These are phyloP conservation scores for Ascochyta fabae DNA, from an alignment of 2,329 filamentous ascomycete genomes.

Conservation along the genomic window DNA sequence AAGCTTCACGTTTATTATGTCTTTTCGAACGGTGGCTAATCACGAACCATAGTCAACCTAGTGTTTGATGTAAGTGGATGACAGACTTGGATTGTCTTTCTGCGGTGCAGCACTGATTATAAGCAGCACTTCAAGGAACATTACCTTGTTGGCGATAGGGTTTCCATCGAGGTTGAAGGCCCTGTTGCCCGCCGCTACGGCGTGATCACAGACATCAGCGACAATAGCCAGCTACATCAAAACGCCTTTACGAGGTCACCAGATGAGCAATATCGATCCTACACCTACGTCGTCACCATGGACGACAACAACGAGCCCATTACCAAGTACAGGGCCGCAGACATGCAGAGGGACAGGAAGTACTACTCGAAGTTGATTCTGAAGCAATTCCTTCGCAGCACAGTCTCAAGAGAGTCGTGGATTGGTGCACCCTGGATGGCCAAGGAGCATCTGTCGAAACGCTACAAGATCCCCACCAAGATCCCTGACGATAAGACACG, in stretches of 20 bases:
- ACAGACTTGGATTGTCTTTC: background rate
- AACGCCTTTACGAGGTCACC: constrained; percentile 35
- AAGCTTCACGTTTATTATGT: constrained; percentile 30
- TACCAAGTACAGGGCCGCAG: constrained; percentile 55
- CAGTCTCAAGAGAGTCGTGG: constrained; percentile 90
- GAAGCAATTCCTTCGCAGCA: constrained; percentile 92
- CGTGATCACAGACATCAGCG: constrained; percentile 39
- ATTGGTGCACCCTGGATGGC: constrained; percentile 97
- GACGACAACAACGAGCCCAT: constrained; percentile 51
- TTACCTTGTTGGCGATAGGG: constrained; percentile 41
- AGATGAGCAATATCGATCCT: constrained; percentile 41
- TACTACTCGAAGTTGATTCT: constrained; percentile 94
- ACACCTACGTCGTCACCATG: constrained; percentile 42
- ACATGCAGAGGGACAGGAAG: constrained; percentile 86
- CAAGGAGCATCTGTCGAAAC: constrained; percentile 80
- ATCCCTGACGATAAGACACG: constrained; percentile 64
- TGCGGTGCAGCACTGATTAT: constrained; percentile 4
- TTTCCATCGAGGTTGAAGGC: constrained; percentile 41
- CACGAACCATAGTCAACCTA: constrained; percentile 32
- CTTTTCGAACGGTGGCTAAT: constrained; percentile 39
- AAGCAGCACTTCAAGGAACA: constrained; percentile 45
- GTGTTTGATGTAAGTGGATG: constrained; percentile 38
- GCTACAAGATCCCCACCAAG: constrained; percentile 86
- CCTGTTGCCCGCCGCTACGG: constrained; percentile 34
- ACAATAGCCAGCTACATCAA: constrained; percentile 38